Conservation (phyloP, 2,329 filamentous ascomycete species). For the Diaporthe australafricana region DNA sequence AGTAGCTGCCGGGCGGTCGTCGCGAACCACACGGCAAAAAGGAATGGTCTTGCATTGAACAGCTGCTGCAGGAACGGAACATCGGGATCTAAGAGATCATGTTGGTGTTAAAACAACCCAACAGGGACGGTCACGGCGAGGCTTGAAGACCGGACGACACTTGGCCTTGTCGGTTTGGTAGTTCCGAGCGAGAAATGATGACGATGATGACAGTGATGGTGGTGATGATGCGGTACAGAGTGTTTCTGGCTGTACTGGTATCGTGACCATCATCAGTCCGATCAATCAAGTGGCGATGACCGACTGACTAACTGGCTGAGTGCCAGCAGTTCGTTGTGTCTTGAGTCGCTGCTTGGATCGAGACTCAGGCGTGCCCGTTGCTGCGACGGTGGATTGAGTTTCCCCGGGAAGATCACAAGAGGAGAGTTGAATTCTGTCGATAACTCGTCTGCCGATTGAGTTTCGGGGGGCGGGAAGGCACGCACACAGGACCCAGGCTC, state of each 20-base stretch:
- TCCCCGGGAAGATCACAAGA: slow-evolving; percentile 8
- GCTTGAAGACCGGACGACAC: slow-evolving; percentile 6
- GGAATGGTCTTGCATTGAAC: not conserved
- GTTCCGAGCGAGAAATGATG: not conserved
- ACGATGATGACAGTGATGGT: not conserved
- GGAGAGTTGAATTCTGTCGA: not conserved
- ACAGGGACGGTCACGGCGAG: not conserved
- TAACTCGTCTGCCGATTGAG: not conserved
- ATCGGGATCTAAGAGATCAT: not conserved
- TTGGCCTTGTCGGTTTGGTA: not conserved
- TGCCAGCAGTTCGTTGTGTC: too few relatives aligned
- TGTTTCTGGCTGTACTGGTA: not conserved
- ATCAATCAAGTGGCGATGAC: not conserved
- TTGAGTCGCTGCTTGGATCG: not conserved
- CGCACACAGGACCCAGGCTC: slow-evolving; percentile 12
- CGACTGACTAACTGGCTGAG: too few relatives aligned
- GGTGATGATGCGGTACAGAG: not conserved
- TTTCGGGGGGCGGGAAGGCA: not conserved
- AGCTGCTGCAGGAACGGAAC: slow-evolving; percentile 14
- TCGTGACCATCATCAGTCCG: not conserved
- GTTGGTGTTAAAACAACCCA: not conserved
- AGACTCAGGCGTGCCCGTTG: slow-evolving; percentile 5
- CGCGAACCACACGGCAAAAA: slow-evolving; percentile 3
- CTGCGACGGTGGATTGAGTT: slow-evolving; percentile 3
- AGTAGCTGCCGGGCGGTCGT: not conserved